These are phyloP conservation scores for Poa pratensis DNA, from an alignment of 176 grass and related monocot species.

Conservation along the genomic window DNA sequence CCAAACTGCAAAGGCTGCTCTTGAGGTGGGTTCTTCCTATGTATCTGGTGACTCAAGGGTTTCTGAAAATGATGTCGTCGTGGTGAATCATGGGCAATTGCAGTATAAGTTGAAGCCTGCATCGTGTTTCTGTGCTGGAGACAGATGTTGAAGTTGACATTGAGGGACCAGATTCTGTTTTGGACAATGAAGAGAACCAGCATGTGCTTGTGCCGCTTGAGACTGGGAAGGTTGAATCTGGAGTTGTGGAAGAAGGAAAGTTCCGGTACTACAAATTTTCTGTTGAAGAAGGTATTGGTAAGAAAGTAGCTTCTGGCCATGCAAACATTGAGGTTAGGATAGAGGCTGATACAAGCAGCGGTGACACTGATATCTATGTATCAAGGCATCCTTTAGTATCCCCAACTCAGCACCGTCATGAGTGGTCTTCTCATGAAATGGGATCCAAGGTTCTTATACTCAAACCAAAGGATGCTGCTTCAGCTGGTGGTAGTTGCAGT, in stretches of 20 bases:
- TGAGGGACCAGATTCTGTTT: conserved; percentile 64
- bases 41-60: conserved; percentile 77
- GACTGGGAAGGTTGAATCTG: conserved; percentile 64
- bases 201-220: conserved; percentile 76
- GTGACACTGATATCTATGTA: conserved; percentile 91
- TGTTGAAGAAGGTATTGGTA: conserved; percentile 55
- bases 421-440: conserved; percentile 95
- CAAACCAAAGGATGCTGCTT: conserved; percentile 62
- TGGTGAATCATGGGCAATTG: conserved; percentile 70
- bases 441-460: conserved; percentile 88
- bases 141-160: conserved; percentile 97
- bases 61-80: conserved; percentile 76
- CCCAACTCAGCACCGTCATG: conserved; percentile 93
- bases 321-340: conserved; percentile 75
- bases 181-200: conserved; percentile 56
- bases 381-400: conserved; percentile 97
- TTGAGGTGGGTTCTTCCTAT: conserved; percentile 64
- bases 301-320: conserved; percentile 63
- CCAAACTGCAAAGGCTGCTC: conserved; percentile 84
- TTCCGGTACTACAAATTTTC: conserved; percentile 94
- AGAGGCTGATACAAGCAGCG: conserved; percentile 53
- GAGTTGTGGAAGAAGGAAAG: conserved; percentile 76
- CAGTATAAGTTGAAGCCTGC: conserved; percentile 80
- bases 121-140: conserved; percentile 93
- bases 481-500: conserved; percentile 64